Evolutionary conservation across 371 early-diverging fungal genomes (phyloP), one percentile per base, ranked within the genome.

Genomic region (Mucor circinelloides): DNA sequence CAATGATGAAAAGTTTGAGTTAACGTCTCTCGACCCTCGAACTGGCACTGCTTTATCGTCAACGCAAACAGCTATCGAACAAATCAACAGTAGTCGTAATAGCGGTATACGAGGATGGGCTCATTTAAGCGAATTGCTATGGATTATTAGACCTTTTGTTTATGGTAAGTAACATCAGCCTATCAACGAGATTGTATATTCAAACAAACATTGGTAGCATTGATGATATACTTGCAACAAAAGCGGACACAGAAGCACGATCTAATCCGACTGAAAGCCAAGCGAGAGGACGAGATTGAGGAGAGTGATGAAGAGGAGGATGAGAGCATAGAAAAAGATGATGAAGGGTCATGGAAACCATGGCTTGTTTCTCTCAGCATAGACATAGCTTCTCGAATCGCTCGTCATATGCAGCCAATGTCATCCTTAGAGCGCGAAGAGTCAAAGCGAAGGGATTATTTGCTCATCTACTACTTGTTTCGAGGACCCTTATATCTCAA

Each of bases 351-450:
- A 0, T 81, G 82, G 82, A 70, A 72, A 61, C 75, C 82, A 32
- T 81, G 82, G 82, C 27, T 75, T 0, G 56, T 79, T 30, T 81
- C 82, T n/a, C 58, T 79, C 1, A 32, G 58, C 3, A 69, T 81
- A 2, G 82, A 81, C 28, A n/a, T 77, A 5, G 27, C 69, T 15
- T 65, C 79, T 30, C 61, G 75, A 12, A 28, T 65, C 5, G 68
- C 74, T 27, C 59, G 72, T 32, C 34, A 69, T 19, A 68, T 66
- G 59, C 79, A 81, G 15, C 60, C 74, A 9, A 70, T 71, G 75
- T 59, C 77, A 8, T 23, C 31, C 6, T 56, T 81, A 19, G 82
- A 81, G 64, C 67, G 63, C 27, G 82, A 81, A 1, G 82, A 81
- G 58, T 71, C 68, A 2, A 58, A 42, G 28, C 55, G 82, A 52